These are phyloP conservation scores for Terana coerulea DNA, from an alignment of 768 basidiomycete species.

Conservation along the genomic window DNA sequence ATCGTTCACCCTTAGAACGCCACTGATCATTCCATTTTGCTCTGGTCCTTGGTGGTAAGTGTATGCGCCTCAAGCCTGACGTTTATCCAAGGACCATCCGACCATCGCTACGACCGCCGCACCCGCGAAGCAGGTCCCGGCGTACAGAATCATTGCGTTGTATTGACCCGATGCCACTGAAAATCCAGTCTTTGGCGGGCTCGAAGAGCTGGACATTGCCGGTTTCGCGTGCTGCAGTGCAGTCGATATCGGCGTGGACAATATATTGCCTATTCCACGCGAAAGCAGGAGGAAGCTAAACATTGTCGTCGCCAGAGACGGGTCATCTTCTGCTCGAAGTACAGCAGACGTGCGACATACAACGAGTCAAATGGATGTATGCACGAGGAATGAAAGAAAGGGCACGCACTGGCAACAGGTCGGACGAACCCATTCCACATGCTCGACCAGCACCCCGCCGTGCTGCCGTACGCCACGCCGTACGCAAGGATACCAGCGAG, in stretches of 20 bases:
- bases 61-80: background rate
- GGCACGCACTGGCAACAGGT: constrained; percentile 17
- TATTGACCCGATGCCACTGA: constrained; percentile 22
- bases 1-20: no score
- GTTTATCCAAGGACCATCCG: constrained; percentile 19
- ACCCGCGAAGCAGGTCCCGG: constrained; percentile 28
- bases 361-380: background rate
- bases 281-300: constrained; percentile 22
- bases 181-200: constrained; percentile 13
- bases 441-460: constrained; percentile 31
- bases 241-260: constrained; percentile 27
- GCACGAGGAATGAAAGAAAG: constrained; percentile 1
- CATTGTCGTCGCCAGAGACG: constrained; percentile 18
- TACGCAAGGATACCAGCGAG: constrained; percentile 26
- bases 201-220: background rate
- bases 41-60: no score
- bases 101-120: constrained; percentile 21
- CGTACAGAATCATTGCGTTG: constrained; percentile 27
- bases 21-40: no score
- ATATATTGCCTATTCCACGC: constrained; percentile 24
- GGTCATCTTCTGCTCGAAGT: constrained; percentile 20
- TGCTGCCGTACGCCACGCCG: constrained; percentile 26
- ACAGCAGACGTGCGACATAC: background rate
- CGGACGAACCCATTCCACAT: constrained; percentile 28
- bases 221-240: constrained; percentile 14